A percentile compares a stretch with the other conserved stretches of the same genome.
phyloP scores from a whole-genome alignment of 495 filamentous ascomycete genomes.

The Penicillium steckii region DNA sequence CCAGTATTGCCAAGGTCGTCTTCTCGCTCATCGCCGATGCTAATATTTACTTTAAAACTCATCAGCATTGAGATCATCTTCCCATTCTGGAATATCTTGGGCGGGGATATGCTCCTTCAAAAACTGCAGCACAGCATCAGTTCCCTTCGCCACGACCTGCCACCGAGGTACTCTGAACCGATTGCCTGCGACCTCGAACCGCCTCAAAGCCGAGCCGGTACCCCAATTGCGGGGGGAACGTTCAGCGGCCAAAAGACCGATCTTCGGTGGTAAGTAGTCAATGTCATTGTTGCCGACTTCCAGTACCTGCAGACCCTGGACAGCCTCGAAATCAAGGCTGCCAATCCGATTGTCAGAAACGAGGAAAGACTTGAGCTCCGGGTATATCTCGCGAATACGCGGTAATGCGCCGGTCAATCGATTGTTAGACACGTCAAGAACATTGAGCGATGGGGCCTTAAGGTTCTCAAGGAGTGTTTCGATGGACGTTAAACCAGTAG shows the following conservation, averaged over 20 bases:
- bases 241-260: constrained; percentile 66
- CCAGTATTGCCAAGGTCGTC: neutral
- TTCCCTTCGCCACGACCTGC: constrained; percentile 83
- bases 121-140: constrained; percentile 82
- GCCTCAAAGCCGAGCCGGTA: constrained; percentile 39
- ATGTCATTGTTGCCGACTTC: constrained; percentile 86
- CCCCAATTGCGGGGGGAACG: constrained; percentile 42
- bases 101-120: constrained; percentile 73
- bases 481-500: constrained; percentile 66
- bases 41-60: constrained; percentile 10
- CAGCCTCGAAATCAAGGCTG: constrained; percentile 67
- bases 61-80: constrained; percentile 21
- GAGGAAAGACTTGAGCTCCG: constrained; percentile 62
- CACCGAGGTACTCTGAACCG: constrained; percentile 82
- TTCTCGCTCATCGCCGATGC: too few relatives aligned
- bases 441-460: constrained; percentile 66
- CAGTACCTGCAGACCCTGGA: constrained; percentile 71
- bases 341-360: constrained; percentile 74
- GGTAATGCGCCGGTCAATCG: constrained; percentile 67
- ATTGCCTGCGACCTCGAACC: constrained; percentile 73
- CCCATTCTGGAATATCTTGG: constrained; percentile 51
- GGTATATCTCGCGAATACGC: constrained; percentile 54
- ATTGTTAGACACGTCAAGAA: constrained; percentile 79
- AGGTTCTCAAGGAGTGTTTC: constrained; percentile 61
- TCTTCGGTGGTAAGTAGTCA: constrained; percentile 66